Evolutionary conservation across 495 filamentous ascomycete genomes (phyloP).

Genomic region (Aspergillus baeticus): DNA sequence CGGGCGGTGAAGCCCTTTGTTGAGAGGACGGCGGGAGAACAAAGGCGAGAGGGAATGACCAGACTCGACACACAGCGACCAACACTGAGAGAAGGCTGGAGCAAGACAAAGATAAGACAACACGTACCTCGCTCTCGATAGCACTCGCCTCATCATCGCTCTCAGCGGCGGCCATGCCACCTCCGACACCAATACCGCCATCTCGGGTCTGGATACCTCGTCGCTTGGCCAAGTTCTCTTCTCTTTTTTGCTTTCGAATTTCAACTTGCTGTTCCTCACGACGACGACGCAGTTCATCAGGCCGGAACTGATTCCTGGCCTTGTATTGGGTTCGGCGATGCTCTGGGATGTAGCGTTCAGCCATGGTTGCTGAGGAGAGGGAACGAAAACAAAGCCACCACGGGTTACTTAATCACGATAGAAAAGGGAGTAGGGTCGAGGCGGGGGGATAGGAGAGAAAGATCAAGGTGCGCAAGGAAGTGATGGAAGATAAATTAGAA

Average conservation of each 20-base stretch:
- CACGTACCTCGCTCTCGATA: constrained; percentile 93
- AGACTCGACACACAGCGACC: background rate
- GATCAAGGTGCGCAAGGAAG: constrained; percentile 25
- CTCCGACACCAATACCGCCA: constrained; percentile 73
- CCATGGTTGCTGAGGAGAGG: constrained; percentile 64
- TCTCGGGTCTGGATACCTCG: constrained; percentile 84
- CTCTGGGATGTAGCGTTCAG: constrained; percentile 98
- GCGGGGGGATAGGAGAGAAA: constrained; percentile 18
- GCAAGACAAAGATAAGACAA: constrained; percentile 1
- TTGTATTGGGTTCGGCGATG: constrained; percentile 99
- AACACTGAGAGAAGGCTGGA: constrained; percentile 3
- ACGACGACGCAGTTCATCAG: constrained; percentile 96
- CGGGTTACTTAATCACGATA: constrained; percentile 8
- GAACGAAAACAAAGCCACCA: constrained; percentile 35
- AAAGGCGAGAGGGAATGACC: background rate
- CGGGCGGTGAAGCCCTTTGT: constrained; percentile 40
- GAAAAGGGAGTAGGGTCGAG: constrained; percentile 26
- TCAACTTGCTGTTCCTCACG: constrained; percentile 99
- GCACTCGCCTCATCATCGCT: constrained; percentile 95
- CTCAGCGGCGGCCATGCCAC: constrained; percentile 82
- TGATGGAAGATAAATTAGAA: constrained; percentile 35
- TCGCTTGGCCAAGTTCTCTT: constrained; percentile 97
- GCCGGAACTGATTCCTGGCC: constrained; percentile 97
- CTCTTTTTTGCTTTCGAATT: constrained; percentile 95
- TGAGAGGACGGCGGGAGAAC: constrained; percentile 1